phyloP scores from a whole-genome alignment of 2,329 filamentous ascomycete species.

The Colletotrichum liriopes region DNA sequence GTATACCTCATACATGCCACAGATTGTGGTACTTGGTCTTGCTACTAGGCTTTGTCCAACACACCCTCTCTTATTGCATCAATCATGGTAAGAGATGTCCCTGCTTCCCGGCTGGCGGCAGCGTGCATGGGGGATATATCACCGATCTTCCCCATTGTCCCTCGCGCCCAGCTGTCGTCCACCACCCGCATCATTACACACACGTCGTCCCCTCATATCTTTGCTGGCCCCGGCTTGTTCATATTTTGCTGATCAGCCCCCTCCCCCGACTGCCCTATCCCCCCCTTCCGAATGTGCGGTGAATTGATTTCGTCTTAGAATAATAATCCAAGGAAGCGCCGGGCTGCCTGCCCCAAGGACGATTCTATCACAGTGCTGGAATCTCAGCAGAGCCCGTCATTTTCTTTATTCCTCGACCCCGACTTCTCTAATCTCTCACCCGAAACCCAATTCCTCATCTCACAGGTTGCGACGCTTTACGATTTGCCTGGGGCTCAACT shows the following conservation, averaged over 20 bases:
- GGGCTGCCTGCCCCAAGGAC: slow-evolving; percentile 58
- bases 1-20: slow-evolving; percentile 54
- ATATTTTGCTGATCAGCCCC: slow-evolving; percentile 38
- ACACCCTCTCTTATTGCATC: slow-evolving; percentile 57
- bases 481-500: slow-evolving; percentile 51
- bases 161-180: slow-evolving; percentile 45
- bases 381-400: slow-evolving; percentile 50
- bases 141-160: slow-evolving; percentile 52
- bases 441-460: slow-evolving; percentile 48
- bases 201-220: slow-evolving; percentile 41
- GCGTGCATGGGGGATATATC: slow-evolving; percentile 62
- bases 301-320: slow-evolving; percentile 57
- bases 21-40: slow-evolving; percentile 55
- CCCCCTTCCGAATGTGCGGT: slow-evolving; percentile 54
- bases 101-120: slow-evolving; percentile 58
- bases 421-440: slow-evolving; percentile 47
- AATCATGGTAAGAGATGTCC: slow-evolving; percentile 65
- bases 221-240: slow-evolving; percentile 47
- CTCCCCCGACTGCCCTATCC: slow-evolving; percentile 47
- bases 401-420: slow-evolving; percentile 43
- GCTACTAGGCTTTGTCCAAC: slow-evolving; percentile 54
- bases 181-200: slow-evolving; percentile 43
- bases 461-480: slow-evolving; percentile 51
- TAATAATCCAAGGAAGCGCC: slow-evolving; percentile 60
- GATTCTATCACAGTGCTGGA: slow-evolving; percentile 53